Evolutionary conservation across 129 eudicot species (phyloP), one percentile per base, ranked within the genome.

Genomic region (Helichrysum umbraculigerum): DNA sequence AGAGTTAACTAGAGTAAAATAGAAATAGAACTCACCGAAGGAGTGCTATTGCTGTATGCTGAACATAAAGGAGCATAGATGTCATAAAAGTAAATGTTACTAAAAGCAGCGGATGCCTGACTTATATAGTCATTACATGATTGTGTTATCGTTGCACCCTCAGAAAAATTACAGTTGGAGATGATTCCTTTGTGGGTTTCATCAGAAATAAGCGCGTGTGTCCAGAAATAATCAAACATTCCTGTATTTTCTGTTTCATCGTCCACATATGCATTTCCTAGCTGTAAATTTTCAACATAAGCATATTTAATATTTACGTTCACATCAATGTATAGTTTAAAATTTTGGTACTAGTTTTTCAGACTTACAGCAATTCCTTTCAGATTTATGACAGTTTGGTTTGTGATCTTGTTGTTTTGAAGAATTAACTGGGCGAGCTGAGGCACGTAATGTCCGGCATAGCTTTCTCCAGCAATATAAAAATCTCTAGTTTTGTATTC

Each of bases 331-430:
- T 11, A 11, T 34, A 11, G 35, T 0, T 14, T 68, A 11, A 12
- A n/a, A 7, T 5, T 5, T 8, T n/a, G 37, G 63, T 14, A 32
- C n/a, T 69, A 50, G 30, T 39, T n/a, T 61, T 25, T 17, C 0
- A 74, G 50, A 81, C 90, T 88, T 76, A 89, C 95, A 2, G 95
- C 95, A 39, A 89, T 79, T 71, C 94, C 94, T 77, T 88, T 81
- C 21, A 88, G 78, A 76, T 86, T 86, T 12, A 86, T 88, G 79
- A 86, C 81, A 39, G 90, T 86, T 73, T 86, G 87, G 82, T 86
- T 89, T 41, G 88, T 89, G 66, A 89, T 78, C 73, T 86, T 81
- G 82, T 86, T 86, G 68, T 89, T 86, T 7, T 84, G 70, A 9
- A 84, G 87, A 74, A 86, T 86, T 41, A 89, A 39, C 17, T 84